These are phyloP conservation scores for Globisporangium paroecandrum DNA, from an alignment of 352 stramenopile genomes.

Conservation along the genomic window DNA sequence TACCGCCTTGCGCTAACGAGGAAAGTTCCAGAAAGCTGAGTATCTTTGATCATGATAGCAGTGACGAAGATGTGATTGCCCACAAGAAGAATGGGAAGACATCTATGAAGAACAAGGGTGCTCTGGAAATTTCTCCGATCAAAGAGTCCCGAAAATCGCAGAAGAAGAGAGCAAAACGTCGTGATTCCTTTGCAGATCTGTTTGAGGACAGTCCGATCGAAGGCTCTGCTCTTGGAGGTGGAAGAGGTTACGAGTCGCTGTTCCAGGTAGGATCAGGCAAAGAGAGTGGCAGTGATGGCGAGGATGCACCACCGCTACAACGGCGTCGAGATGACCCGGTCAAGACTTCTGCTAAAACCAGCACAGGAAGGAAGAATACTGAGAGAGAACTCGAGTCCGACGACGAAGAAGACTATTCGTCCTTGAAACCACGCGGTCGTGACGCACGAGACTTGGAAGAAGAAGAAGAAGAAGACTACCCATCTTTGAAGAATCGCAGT, in stretches of 20 bases:
- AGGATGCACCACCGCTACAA: conserved; percentile 16
- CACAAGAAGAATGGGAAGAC: conserved; percentile 20
- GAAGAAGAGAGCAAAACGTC: conserved; percentile 24
- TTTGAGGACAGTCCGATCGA: conserved; percentile 55
- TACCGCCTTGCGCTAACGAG: neutral
- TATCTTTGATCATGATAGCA: conserved; percentile 70
- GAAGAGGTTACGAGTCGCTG: conserved; percentile 51
- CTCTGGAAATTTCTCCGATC: conserved; percentile 2
- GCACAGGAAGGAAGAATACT: neutral
- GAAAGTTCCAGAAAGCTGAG: conserved; percentile 44
- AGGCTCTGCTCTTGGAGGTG: conserved; percentile 21
- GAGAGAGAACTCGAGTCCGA: neutral
- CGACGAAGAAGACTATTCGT: conserved; percentile 4
- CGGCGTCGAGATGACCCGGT: neutral
- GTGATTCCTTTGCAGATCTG: conserved; percentile 71
- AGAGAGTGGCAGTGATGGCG: conserved; percentile 13
- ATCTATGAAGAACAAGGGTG: conserved; percentile 15
- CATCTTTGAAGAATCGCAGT: conserved; percentile 24
- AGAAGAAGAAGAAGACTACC: conserved; percentile 21
- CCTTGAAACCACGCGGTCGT: neutral
- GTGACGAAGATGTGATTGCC: conserved; percentile 32
- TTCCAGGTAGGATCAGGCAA: conserved; percentile 32
- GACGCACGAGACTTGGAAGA: conserved; percentile 3
- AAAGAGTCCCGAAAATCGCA: conserved; percentile 5
- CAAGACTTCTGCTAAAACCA: neutral